These are phyloP conservation scores for Hypoxylon rubiginosum DNA, from an alignment of 2,329 filamentous ascomycete species.

Conservation along the genomic window DNA sequence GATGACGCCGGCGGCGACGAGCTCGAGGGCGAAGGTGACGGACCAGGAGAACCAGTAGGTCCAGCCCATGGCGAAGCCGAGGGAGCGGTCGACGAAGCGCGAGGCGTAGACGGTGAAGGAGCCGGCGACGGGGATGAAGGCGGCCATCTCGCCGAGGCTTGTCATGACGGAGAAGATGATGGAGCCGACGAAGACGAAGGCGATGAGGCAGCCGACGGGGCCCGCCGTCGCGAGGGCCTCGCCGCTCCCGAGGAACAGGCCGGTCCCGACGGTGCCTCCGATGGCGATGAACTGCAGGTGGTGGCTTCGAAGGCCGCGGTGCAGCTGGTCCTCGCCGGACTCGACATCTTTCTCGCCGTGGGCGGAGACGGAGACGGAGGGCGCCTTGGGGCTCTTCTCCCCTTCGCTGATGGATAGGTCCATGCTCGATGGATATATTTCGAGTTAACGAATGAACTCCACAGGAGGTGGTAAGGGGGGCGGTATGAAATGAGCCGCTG, in stretches of 20 bases:
- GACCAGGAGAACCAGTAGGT: slow-evolving; percentile 85
- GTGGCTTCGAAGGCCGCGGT: slow-evolving; percentile 51
- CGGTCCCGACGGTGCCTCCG: slow-evolving; percentile 77
- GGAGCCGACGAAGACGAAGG: slow-evolving; percentile 77
- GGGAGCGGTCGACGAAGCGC: slow-evolving; percentile 76
- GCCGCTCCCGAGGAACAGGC: slow-evolving; percentile 78
- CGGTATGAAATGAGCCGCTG: slow-evolving; percentile 12
- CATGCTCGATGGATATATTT: slow-evolving; percentile 27
- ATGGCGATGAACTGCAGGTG: slow-evolving; percentile 56
- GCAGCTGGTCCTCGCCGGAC: slow-evolving; percentile 50
- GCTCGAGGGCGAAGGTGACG: slow-evolving; percentile 79
- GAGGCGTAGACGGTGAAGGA: slow-evolving; percentile 82
- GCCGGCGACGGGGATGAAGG: slow-evolving; percentile 81
- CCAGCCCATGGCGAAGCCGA: slow-evolving; percentile 85
- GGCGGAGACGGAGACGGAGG: slow-evolving; percentile 21
- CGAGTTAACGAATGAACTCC: slow-evolving; percentile 12
- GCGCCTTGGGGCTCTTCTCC: slow-evolving; percentile 34
- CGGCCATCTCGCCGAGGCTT: slow-evolving; percentile 78
- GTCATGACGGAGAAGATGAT: slow-evolving; percentile 84
- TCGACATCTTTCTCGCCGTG: slow-evolving; percentile 47
- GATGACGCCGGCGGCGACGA: slow-evolving; percentile 79
- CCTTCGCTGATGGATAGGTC: slow-evolving; percentile 26
- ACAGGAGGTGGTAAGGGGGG: slow-evolving; percentile 12
- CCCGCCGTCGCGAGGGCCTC: slow-evolving; percentile 72
- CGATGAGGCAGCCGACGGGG: slow-evolving; percentile 75